Evolutionary conservation across 1,284 basidiomycete species (phyloP).

Genomic region (Marasmius oreades): DNA sequence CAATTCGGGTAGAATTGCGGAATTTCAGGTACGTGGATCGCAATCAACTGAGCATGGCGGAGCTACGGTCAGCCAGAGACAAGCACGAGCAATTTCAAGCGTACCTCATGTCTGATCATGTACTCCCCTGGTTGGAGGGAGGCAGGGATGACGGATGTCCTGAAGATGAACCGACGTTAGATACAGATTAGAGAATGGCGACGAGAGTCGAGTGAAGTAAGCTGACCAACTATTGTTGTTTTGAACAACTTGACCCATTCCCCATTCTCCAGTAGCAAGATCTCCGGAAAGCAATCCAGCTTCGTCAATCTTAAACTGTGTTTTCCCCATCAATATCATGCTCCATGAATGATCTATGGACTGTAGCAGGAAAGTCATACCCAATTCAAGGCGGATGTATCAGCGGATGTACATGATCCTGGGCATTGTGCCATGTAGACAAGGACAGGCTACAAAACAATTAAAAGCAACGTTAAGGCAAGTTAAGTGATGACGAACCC

Average conservation of each 20-base stretch:
- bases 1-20: constrained; percentile 39
- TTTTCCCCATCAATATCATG: not conserved
- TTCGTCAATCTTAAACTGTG: constrained; percentile 38
- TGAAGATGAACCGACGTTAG: not conserved
- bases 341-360: not conserved
- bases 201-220: no score
- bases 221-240: constrained; percentile 31
- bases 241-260: constrained; percentile 29
- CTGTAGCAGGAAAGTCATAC: constrained; percentile 16
- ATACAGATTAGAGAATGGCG: not conserved
- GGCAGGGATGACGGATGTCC: constrained; percentile 33
- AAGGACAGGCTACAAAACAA: constrained; percentile 24
- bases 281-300: constrained; percentile 34
- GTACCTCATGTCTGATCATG: constrained; percentile 32
- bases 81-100: not conserved
- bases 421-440: constrained; percentile 35
- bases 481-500: constrained; percentile 27
- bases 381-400: constrained; percentile 32
- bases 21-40: constrained; percentile 30
- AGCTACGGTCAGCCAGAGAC: not conserved
- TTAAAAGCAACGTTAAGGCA: not conserved
- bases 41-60: constrained; percentile 20
- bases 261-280: constrained; percentile 30
- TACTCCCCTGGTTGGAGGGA: constrained; percentile 33
- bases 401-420: constrained; percentile 30